Evolutionary conservation across 1,284 basidiomycete species (phyloP).

Genomic region (Ceratobasidium sp.): DNA sequence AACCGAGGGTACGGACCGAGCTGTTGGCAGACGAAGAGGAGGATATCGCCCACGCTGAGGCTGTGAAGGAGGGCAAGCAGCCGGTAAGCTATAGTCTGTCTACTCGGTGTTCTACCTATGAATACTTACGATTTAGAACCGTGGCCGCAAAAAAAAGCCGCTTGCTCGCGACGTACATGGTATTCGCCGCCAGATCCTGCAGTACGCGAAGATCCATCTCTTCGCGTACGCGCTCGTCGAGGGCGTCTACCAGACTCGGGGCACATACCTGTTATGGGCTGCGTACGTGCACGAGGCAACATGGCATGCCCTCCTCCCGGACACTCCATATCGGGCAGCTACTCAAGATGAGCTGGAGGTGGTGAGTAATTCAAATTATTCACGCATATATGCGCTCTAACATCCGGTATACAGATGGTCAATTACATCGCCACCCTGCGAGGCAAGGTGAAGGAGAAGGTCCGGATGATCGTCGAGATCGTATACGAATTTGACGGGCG

Average conservation of each 20-base stretch:
- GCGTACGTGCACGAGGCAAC: background rate
- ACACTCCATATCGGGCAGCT: background rate
- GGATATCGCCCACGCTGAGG: background rate
- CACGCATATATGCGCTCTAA: background rate
- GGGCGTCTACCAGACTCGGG: constrained; percentile 3
- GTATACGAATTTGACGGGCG: background rate
- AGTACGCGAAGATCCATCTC: no score
- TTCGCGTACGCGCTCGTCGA: no score
- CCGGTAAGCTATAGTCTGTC: background rate
- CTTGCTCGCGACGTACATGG: no score
- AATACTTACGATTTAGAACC: background rate
- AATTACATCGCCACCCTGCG: background rate
- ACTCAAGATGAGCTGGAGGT: background rate
- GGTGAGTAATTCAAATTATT: background rate
- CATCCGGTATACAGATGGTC: background rate
- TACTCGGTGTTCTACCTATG: background rate
- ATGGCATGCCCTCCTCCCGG: background rate
- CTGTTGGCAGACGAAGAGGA: background rate
- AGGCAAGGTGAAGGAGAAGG: background rate
- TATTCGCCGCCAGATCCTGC: no score
- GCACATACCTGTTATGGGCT: background rate
- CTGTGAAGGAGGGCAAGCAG: background rate
- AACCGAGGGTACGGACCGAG: background rate
- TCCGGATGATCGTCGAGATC: background rate
- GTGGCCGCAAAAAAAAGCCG: background rate